phyloP scores from a whole-genome alignment of 176 grass and related monocot genomes.

The Dendrocalamus sinicus region DNA sequence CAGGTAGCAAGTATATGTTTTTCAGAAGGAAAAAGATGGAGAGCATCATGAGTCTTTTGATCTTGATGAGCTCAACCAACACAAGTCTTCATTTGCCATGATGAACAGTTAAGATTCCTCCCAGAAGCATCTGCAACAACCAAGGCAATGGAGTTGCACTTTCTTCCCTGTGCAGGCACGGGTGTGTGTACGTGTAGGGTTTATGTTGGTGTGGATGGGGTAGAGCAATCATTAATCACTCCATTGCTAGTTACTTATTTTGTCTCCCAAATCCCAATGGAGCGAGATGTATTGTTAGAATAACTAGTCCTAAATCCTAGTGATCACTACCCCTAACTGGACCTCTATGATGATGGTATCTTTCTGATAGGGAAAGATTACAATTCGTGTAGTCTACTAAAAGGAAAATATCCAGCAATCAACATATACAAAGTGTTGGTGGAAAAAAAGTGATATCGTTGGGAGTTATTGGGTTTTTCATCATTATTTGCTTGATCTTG shows the following conservation, averaged over 20 bases:
- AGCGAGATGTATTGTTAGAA: constrained; percentile 1
- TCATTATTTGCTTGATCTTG: constrained; percentile 34
- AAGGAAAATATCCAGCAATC: constrained; percentile 27
- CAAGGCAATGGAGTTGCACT: neutral
- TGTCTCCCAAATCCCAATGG: neutral
- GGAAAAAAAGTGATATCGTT: neutral
- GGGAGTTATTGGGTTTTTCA: constrained; percentile 6
- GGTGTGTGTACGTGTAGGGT: neutral
- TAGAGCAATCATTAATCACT: constrained; percentile 35
- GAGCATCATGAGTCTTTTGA: neutral
- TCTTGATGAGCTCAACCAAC: constrained; percentile 30
- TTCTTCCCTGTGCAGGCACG: constrained; percentile 41
- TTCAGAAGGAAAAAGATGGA: neutral
- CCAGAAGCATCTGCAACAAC: constrained; percentile 8
- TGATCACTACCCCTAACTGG: constrained; percentile 13
- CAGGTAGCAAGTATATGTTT: neutral
- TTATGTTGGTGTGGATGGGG: constrained; percentile 20
- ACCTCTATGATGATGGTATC: neutral
- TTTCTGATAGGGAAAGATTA: constrained; percentile 22
- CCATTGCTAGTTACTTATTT: constrained; percentile 27
- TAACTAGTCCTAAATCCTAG: constrained; percentile 2
- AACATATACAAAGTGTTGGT: constrained; percentile 6
- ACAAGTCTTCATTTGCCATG: constrained; percentile 25
- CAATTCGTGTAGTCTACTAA: constrained; percentile 36
- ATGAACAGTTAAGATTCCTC: constrained; percentile 34